phyloP scores from a whole-genome alignment of 2,329 filamentous ascomycete genomes.

The Fusarium sp. region DNA sequence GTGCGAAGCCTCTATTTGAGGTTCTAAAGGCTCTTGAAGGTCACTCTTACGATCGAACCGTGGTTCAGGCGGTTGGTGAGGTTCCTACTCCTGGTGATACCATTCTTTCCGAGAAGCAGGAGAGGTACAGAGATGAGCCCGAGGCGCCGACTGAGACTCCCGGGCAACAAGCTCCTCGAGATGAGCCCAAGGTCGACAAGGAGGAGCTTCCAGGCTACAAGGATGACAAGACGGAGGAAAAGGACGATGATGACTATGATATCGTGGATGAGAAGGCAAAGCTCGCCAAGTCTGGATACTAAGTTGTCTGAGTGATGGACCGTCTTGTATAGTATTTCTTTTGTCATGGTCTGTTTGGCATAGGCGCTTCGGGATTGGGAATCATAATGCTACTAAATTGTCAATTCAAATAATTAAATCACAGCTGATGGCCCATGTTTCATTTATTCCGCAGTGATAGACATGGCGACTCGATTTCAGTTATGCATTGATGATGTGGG shows the following conservation, averaged over 20 bases:
- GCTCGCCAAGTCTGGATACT: constrained; percentile 46
- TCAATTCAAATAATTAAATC: too few species aligned
- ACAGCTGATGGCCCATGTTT: too few species aligned
- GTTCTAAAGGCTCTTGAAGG: constrained; percentile 59
- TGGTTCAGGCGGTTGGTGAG: constrained; percentile 49
- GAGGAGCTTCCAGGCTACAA: constrained; percentile 45
- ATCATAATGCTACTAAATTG: too few species aligned
- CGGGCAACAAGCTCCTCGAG: not conserved
- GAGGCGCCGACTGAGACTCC: not conserved
- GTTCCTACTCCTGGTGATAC: constrained; percentile 40
- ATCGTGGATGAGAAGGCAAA: constrained; percentile 47
- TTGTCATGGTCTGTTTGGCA: not conserved
- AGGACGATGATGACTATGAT: constrained; percentile 36
- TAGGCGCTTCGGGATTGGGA: not conserved
- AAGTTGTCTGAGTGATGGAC: not conserved
- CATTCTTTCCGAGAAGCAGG: constrained; percentile 52
- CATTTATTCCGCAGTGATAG: too few species aligned
- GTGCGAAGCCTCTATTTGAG: constrained; percentile 57
- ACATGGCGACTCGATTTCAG: too few species aligned
- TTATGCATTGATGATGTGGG: not conserved
- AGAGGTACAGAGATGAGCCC: constrained; percentile 35
- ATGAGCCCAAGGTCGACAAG: not conserved
- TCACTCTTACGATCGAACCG: constrained; percentile 41
- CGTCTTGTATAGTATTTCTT: not conserved
- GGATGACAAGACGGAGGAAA: constrained; percentile 15